Evolutionary conservation across 805 yeast genomes (phyloP).

Genomic region (Lipomyces yamadae): DNA sequence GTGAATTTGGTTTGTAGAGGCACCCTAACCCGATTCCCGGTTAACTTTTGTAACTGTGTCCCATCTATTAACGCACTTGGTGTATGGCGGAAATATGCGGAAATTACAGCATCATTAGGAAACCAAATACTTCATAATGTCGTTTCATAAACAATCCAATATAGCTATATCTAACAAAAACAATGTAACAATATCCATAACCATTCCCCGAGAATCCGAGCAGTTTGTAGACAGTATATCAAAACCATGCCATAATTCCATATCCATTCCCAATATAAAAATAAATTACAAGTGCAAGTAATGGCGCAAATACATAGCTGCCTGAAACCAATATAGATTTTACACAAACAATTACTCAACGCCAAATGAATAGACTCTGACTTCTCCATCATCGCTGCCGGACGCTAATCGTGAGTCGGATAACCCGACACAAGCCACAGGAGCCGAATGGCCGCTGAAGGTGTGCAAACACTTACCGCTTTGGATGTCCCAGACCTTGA

Average conservation of each 20-base stretch:
- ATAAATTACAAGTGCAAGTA: not conserved
- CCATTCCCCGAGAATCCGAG: not conserved
- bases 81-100: too few relatives aligned
- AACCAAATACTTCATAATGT: not conserved
- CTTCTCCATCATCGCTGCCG: slow-evolving; percentile 86
- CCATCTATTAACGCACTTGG: too few relatives aligned
- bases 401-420: slow-evolving; percentile 90
- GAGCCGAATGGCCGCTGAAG: slow-evolving; percentile 68
- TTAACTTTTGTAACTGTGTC: too few relatives aligned
- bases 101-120: too few relatives aligned
- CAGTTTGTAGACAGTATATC: not conserved
- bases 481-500: slow-evolving; percentile 95
- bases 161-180: too few relatives aligned
- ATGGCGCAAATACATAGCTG: not conserved
- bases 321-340: not conserved
- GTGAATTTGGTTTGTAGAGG: too few relatives aligned
- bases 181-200: not conserved
- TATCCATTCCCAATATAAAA: not conserved
- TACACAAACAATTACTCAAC: slow-evolving; percentile 33
- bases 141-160: not conserved
- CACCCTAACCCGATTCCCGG: not conserved
- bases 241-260: slow-evolving; percentile 1
- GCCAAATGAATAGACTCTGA: slow-evolving; percentile 83
- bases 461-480: slow-evolving; percentile 94
- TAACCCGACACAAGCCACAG: slow-evolving; percentile 70